Percentiles rank a stretch among this genome's conserved stretches.
Evolutionary conservation across 2,329 filamentous ascomycete species (phyloP).

Genomic region (Phyllosticta capitalensis): DNA sequence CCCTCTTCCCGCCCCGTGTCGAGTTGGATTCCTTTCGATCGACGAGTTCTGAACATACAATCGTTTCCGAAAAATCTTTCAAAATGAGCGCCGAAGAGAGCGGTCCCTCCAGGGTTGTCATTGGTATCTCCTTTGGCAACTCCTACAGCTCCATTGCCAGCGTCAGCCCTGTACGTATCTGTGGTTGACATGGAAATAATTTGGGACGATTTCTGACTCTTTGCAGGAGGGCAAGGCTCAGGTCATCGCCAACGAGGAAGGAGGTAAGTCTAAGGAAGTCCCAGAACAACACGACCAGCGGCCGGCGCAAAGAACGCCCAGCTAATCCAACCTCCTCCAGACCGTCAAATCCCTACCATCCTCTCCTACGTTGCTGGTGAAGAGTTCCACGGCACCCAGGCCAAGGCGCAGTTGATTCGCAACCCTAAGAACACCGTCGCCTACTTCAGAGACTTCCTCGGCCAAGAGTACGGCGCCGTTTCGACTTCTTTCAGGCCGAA

Average conservation of each 20-base stretch:
- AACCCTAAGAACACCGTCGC: constrained; percentile 90
- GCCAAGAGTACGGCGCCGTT: constrained; percentile 63
- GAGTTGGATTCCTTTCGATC: neutral
- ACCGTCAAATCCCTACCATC: constrained; percentile 92
- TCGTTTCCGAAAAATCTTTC: neutral
- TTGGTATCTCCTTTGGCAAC: constrained; percentile 97
- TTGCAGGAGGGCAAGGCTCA: constrained; percentile 79
- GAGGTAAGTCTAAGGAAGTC: constrained; percentile 65
- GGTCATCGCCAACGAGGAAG: constrained; percentile 98
- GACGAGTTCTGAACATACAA: neutral
- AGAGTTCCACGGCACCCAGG: constrained; percentile 92
- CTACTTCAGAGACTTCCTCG: constrained; percentile 92
- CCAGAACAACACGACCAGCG: constrained; percentile 6
- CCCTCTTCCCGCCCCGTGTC: neutral
- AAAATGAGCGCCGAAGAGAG: constrained; percentile 44
- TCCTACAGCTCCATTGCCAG: constrained; percentile 96
- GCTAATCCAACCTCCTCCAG: constrained; percentile 36
- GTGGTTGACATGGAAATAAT: neutral
- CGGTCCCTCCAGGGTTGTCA: constrained; percentile 54
- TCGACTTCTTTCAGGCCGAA: neutral
- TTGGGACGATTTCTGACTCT: neutral
- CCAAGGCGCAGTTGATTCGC: constrained; percentile 85
- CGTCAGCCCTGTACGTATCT: constrained; percentile 50
- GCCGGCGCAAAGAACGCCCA: constrained; percentile 7
- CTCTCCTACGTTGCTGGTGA: constrained; percentile 93